phyloP scores from a whole-genome alignment of 2,329 filamentous ascomycete genomes.

The Arthrobotrys iridis region DNA sequence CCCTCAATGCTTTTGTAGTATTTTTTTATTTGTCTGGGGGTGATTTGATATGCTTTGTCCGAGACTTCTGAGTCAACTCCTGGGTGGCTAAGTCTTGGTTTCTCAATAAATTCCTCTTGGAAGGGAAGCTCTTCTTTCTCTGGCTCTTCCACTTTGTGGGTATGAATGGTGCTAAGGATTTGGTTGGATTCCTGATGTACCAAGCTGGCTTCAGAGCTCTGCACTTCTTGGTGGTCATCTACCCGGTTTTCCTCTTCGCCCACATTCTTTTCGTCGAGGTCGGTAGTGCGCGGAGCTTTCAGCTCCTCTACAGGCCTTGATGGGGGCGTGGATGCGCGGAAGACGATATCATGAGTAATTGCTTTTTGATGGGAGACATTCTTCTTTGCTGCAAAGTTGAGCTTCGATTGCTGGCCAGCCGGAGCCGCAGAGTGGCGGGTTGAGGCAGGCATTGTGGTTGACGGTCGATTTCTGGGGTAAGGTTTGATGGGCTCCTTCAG shows the following conservation, averaged over 20 bases:
- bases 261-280: neutral
- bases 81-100: neutral
- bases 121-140: neutral
- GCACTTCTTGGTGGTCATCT: constrained; percentile 58
- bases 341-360: constrained; percentile 52
- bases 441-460: constrained; percentile 35
- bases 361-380: constrained; percentile 54
- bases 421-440: constrained; percentile 35
- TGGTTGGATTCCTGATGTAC: constrained; percentile 6
- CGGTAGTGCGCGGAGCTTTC: no score
- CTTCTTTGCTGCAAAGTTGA: constrained; percentile 45
- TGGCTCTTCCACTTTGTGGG: constrained; percentile 44
- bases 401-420: constrained; percentile 35
- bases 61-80: constrained; percentile 61
- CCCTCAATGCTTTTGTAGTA: constrained; percentile 82
- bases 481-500: neutral
- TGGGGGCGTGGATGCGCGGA: neutral
- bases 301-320: constrained; percentile 46
- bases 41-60: constrained; percentile 71
- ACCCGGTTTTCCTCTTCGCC: constrained; percentile 56
- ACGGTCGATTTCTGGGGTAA: neutral
- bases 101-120: constrained; percentile 36
- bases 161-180: neutral
- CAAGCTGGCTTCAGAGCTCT: constrained; percentile 64
- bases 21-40: constrained; percentile 73